A percentile compares a stretch with the other conserved stretches of the same genome.
These are phyloP conservation scores for Fusarium sp. DNA, from an alignment of 2,329 filamentous ascomycete genomes.

Conservation along the genomic window DNA sequence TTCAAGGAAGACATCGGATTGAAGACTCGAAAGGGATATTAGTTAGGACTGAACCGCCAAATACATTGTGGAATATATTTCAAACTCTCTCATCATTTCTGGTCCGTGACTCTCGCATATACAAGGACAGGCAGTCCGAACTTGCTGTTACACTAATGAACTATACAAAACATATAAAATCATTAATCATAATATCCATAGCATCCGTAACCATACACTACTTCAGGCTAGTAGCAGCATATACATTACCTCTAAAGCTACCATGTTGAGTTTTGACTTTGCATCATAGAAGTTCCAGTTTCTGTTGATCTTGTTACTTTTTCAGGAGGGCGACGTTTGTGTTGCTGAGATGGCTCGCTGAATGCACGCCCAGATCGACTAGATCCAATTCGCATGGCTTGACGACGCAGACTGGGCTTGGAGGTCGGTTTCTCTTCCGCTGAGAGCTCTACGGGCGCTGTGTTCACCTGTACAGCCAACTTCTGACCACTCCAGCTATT, in stretches of 20 bases:
- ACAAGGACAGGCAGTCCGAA: neutral
- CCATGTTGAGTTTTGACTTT: neutral
- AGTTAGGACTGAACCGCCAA: neutral
- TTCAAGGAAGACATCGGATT: neutral
- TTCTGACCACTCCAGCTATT: neutral
- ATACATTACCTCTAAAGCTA: neutral
- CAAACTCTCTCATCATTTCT: neutral
- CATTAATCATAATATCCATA: neutral
- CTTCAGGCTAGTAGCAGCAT: neutral
- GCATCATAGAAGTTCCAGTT: no score
- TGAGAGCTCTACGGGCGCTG: constrained; percentile 19
- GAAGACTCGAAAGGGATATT: neutral
- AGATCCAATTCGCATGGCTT: neutral
- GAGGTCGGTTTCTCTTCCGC: neutral
- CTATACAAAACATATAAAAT: neutral
- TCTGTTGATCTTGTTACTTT: neutral
- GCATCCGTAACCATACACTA: neutral
- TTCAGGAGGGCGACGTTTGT: neutral
- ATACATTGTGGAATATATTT: neutral
- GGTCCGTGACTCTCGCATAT: neutral
- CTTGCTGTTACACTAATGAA: neutral
- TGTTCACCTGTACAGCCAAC: constrained; percentile 21
- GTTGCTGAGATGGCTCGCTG: neutral
- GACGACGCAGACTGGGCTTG: neutral
- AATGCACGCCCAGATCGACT: neutral